Evolutionary conservation across 805 yeast genomes (phyloP).

Genomic region (Lipomyces kockii): DNA sequence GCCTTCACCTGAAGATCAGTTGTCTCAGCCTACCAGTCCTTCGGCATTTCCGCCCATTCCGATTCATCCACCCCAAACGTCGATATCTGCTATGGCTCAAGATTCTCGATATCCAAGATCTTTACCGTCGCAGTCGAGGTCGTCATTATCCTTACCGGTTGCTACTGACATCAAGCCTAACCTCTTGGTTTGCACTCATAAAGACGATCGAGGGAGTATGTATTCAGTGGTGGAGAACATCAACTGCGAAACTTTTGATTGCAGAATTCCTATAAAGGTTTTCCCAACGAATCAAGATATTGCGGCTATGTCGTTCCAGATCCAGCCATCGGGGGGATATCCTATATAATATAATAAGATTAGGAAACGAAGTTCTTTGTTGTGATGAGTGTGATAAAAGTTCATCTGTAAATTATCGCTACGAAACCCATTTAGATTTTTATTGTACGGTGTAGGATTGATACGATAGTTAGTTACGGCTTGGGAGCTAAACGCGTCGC

Average conservation of each 20-base stretch:
- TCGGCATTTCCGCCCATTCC: constrained; percentile 3
- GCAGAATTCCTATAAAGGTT: constrained; percentile 53
- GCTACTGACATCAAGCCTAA: constrained; percentile 17
- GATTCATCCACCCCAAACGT: constrained; percentile 1
- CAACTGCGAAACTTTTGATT: constrained; percentile 44
- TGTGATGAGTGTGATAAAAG: neutral
- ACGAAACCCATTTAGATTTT: neutral
- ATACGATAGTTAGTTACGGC: neutral
- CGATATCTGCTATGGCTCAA: constrained; percentile 4
- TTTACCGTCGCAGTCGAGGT: neutral
- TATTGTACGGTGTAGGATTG: neutral
- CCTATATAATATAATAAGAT: constrained; percentile 19
- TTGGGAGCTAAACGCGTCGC: neutral
- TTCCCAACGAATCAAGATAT: constrained; percentile 54
- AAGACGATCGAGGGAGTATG: constrained; percentile 35
- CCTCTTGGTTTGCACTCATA: constrained; percentile 47
- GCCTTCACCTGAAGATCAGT: neutral
- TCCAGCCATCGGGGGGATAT: constrained; percentile 27
- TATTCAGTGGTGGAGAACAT: constrained; percentile 33
- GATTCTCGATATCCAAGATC: constrained; percentile 1
- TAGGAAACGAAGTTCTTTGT: neutral
- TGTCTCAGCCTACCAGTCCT: constrained; percentile 8
- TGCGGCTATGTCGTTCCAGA: constrained; percentile 48
- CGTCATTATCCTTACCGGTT: neutral
- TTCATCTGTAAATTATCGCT: neutral